A percentile compares a stretch with the other conserved stretches of the same genome.
These are phyloP conservation scores for Penicillium longicatenatum DNA, from an alignment of 495 filamentous ascomycete species.

Conservation along the genomic window DNA sequence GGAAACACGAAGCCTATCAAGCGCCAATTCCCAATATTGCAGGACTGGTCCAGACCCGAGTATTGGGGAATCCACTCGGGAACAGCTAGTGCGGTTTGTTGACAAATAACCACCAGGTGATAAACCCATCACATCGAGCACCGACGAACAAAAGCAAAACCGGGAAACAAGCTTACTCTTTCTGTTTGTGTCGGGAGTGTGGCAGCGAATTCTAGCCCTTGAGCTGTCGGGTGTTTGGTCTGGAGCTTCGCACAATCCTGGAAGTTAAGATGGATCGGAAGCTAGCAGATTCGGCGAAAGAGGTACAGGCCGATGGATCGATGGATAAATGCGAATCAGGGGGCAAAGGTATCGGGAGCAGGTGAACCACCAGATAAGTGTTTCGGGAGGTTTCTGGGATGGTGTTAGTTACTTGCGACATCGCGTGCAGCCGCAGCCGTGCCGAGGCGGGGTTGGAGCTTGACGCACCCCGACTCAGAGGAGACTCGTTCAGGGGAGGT, in stretches of 20 bases:
- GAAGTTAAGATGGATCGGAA: background rate
- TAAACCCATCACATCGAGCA: background rate
- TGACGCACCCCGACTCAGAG: background rate
- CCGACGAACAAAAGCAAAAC: background rate
- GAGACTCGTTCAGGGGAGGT: background rate
- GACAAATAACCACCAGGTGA: background rate
- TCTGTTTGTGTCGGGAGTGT: background rate
- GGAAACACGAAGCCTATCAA: background rate
- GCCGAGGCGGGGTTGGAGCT: constrained; percentile 18
- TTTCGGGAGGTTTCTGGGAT: constrained; percentile 9
- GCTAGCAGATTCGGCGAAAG: background rate
- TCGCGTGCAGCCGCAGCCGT: constrained; percentile 1
- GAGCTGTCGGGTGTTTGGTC: background rate
- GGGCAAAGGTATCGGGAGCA: background rate
- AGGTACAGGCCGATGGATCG: background rate
- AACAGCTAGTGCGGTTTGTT: background rate
- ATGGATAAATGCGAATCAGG: background rate
- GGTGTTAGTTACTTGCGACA: constrained; percentile 5
- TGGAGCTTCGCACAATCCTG: constrained; percentile 3
- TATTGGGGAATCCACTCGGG: background rate
- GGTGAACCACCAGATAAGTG: background rate
- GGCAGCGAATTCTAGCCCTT: background rate
- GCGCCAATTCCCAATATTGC: background rate
- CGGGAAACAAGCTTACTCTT: background rate
- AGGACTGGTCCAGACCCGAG: background rate